Evolutionary conservation across 2,329 filamentous ascomycete species (phyloP).

Genomic region (Beauveria bassiana): DNA sequence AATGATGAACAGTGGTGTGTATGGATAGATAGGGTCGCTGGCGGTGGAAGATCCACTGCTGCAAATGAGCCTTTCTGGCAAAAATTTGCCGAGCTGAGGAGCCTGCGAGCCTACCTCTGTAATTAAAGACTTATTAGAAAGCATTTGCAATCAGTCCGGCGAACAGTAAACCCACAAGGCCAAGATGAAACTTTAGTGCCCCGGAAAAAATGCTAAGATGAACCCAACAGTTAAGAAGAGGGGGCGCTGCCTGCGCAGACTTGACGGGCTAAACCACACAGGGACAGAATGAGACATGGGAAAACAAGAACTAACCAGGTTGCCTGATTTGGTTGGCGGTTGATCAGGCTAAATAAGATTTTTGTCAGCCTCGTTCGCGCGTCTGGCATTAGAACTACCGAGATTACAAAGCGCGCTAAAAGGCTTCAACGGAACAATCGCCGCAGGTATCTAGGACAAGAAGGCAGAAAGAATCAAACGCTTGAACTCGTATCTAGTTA

Average conservation of each 20-base stretch:
- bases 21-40: neutral
- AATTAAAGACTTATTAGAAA: neutral
- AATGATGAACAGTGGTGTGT: neutral
- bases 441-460: no score
- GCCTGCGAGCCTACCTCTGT: neutral
- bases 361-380: neutral
- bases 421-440: neutral
- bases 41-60: neutral
- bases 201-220: neutral
- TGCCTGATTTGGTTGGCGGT: neutral
- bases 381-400: neutral
- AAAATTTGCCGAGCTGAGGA: constrained; percentile 1
- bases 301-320: neutral
- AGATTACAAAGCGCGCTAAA: constrained; percentile 1
- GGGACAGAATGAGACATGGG: neutral
- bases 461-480: no score
- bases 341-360: neutral
- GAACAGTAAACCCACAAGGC: neutral
- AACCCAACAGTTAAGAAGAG: neutral
- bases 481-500: no score
- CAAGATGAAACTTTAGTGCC: neutral
- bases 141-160: constrained; percentile 8
- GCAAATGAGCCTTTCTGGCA: neutral
- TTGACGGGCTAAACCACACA: neutral
- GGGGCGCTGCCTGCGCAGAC: no score